Evolutionary conservation across 2,329 filamentous ascomycete genomes (phyloP).

Genomic region (Arachnopeziza araneosa): DNA sequence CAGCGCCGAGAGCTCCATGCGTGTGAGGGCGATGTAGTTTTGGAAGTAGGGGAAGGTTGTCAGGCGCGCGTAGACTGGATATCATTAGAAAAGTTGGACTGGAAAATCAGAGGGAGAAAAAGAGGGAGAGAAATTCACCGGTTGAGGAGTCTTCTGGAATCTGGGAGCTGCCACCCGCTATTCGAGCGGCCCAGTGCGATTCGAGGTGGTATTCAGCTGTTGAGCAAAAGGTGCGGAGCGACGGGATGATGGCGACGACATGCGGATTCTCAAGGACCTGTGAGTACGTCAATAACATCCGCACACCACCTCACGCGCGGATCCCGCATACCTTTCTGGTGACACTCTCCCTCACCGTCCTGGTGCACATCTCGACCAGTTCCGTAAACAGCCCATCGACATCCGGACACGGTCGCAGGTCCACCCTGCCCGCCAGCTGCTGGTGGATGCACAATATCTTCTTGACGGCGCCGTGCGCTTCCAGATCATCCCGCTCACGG

Average conservation of each 20-base stretch:
- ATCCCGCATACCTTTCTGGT: conserved; percentile 2
- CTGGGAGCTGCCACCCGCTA: conserved; percentile 20
- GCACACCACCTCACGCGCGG: neutral
- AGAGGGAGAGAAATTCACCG: neutral
- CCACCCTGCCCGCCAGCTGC: neutral
- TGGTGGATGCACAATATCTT: neutral
- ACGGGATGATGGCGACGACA: conserved; percentile 31
- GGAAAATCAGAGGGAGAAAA: conserved; percentile 8
- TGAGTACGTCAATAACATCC: neutral
- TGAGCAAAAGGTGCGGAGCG: conserved; percentile 38
- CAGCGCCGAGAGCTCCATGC: conserved; percentile 40
- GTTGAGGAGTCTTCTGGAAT: neutral
- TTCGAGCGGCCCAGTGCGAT: conserved; percentile 37
- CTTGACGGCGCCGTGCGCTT: neutral
- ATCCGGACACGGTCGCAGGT: conserved; percentile 29
- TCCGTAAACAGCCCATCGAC: conserved; percentile 33
- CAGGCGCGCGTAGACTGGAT: conserved; percentile 23
- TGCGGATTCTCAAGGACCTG: conserved; percentile 27
- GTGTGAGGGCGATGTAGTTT: conserved; percentile 44
- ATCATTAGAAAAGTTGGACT: neutral
- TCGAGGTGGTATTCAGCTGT: conserved; percentile 42
- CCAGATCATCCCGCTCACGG: neutral
- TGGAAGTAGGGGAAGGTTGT: conserved; percentile 42
- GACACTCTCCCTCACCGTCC: conserved; percentile 2
- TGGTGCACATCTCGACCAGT: conserved; percentile 34